A percentile compares a stretch with the other conserved stretches of the same genome.
phyloP scores from a whole-genome alignment of 495 filamentous ascomycete genomes.

The Pyrenopolyporus hunteri region DNA sequence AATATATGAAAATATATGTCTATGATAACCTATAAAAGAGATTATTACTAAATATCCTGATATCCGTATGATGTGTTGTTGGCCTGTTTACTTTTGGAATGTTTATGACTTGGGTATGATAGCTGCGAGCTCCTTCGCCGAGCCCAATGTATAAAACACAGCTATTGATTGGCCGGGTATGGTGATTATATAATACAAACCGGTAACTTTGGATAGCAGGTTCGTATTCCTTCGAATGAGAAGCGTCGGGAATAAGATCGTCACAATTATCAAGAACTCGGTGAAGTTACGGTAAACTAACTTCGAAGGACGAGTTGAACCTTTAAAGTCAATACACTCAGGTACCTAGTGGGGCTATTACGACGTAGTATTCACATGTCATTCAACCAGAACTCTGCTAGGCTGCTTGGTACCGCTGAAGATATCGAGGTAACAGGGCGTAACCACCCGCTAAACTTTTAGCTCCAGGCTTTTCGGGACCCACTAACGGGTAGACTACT shows the following conservation, averaged over 20 bases:
- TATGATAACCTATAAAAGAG: background rate
- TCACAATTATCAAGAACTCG: background rate
- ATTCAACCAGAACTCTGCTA: no score
- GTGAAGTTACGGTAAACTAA: no score
- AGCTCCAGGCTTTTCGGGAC: no score
- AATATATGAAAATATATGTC: no score
- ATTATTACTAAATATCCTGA: background rate
- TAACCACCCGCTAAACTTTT: no score
- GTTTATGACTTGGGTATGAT: background rate
- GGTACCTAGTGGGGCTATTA: no score
- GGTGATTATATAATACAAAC: background rate
- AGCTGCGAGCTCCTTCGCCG: background rate
- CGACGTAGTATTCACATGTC: no score
- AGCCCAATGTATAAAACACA: background rate
- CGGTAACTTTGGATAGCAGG: background rate
- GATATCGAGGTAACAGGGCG: no score
- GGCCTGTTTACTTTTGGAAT: background rate
- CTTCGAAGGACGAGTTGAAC: no score
- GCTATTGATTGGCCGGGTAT: background rate
- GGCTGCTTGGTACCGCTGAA: no score
- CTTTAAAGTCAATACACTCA: no score
- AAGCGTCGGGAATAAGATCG: background rate
- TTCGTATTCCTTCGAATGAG: constrained; percentile 37
- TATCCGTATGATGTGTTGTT: background rate
- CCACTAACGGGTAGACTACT: no score